Conservation (phyloP, 257 asterid genomes). For the Datura wrightii region DNA sequence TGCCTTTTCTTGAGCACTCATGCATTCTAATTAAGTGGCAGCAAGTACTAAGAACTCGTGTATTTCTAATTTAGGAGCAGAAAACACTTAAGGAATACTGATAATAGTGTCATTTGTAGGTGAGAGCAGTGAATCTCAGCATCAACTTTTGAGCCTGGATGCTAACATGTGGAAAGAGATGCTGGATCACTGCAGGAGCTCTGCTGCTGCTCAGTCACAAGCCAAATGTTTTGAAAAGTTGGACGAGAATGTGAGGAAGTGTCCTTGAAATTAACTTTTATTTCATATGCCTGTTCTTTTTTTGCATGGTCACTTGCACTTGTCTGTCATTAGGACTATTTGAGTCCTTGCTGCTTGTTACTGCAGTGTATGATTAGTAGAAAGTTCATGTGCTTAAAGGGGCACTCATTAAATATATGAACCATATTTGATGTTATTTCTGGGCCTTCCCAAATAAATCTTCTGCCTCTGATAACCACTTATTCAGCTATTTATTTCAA, state of each 20-base stretch:
- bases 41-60: conserved; percentile 14
- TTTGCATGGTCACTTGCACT: neutral
- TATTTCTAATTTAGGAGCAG: conserved; percentile 28
- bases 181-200: conserved; percentile 52
- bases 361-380: neutral
- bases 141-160: conserved; percentile 47
- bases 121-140: conserved; percentile 42
- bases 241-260: conserved; percentile 48
- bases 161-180: conserved; percentile 64
- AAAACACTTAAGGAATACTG: conserved; percentile 42
- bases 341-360: neutral
- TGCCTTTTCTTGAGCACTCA: conserved; percentile 20
- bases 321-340: neutral
- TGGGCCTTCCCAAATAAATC: neutral
- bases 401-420: neutral
- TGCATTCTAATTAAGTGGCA: conserved; percentile 7
- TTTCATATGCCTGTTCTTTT: neutral
- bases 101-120: conserved; percentile 46
- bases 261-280: conserved; percentile 12
- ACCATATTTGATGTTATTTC: neutral
- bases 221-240: conserved; percentile 37
- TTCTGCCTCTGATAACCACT: neutral
- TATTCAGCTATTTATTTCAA: conserved; percentile 16
- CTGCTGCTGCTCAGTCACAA: conserved; percentile 48
- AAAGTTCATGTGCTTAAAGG: neutral